Percentiles rank a stretch among this genome's conserved stretches.
phyloP scores from a whole-genome alignment of 805 yeast genomes.

The Wickerhamiella brachini region DNA sequence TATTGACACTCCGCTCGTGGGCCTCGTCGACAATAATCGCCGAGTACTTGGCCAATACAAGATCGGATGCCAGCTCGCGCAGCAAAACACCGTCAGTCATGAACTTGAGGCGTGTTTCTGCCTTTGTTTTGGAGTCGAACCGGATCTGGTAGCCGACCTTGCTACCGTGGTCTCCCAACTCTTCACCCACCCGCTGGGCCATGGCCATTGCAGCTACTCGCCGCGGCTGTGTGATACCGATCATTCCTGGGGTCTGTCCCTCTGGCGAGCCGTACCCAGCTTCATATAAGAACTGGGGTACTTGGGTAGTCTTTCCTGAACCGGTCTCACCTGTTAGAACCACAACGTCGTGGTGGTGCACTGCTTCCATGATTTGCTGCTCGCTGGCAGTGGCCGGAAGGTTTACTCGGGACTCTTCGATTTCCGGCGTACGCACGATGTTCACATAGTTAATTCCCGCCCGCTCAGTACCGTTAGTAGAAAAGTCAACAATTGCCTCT shows the following conservation, averaged over 20 bases:
- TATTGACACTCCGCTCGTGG: slow-evolving; percentile 90
- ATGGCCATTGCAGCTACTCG: slow-evolving; percentile 80
- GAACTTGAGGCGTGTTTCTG: slow-evolving; percentile 58
- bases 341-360: slow-evolving; percentile 80
- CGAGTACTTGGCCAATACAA: slow-evolving; percentile 67
- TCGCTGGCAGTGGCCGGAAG: slow-evolving; percentile 88
- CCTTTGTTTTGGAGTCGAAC: slow-evolving; percentile 60
- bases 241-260: slow-evolving; percentile 73
- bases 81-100: slow-evolving; percentile 95
- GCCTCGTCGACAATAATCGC: slow-evolving; percentile 91
- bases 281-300: slow-evolving; percentile 90
- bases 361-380: slow-evolving; percentile 87
- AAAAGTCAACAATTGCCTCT: slow-evolving; percentile 38
- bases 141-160: slow-evolving; percentile 80
- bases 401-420: slow-evolving; percentile 53
- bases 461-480: slow-evolving; percentile 17
- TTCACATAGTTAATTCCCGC: slow-evolving; percentile 47
- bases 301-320: slow-evolving; percentile 96
- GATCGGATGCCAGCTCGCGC: slow-evolving; percentile 85
- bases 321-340: slow-evolving; percentile 97
- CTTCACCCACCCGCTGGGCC: slow-evolving; percentile 71
- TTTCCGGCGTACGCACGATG: slow-evolving; percentile 48
- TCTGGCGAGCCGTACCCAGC: slow-evolving; percentile 66
- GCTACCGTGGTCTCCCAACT: slow-evolving; percentile 54
- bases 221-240: slow-evolving; percentile 89